These are phyloP conservation scores for Coelastrella sp. DNA, from an alignment of 139 green algal species.

Conservation along the genomic window DNA sequence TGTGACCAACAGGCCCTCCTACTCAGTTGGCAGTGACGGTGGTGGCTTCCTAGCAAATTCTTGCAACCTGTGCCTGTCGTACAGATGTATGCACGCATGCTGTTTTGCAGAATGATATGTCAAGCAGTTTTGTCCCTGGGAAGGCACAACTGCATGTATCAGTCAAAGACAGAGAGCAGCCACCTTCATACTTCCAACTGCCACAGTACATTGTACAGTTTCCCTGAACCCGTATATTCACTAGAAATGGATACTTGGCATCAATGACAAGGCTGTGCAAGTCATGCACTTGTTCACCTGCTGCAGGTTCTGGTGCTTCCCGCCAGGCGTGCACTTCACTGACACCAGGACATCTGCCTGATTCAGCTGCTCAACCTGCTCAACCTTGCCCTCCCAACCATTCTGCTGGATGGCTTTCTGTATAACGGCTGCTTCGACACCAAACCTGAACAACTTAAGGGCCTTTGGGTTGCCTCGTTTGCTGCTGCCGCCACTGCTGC, in stretches of 20 bases:
- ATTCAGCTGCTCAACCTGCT: slow-evolving; percentile 10
- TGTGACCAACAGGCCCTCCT: too few species aligned
- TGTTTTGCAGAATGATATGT: too few species aligned
- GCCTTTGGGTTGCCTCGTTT: not conserved
- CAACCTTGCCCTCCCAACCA: not conserved
- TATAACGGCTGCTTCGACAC: not conserved
- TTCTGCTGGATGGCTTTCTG: not conserved
- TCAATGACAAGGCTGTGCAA: not conserved
- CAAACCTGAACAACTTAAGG: slow-evolving; percentile 39
- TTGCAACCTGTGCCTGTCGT: too few species aligned
- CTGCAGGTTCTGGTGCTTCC: slow-evolving; percentile 29
- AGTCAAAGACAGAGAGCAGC: too few species aligned
- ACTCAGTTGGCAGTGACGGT: too few species aligned
- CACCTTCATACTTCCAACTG: too few species aligned
- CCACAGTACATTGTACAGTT: not conserved
- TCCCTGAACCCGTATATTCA: not conserved
- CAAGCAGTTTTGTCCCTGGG: too few species aligned
- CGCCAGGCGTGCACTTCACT: slow-evolving; percentile 24
- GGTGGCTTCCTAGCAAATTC: too few species aligned
- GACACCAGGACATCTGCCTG: slow-evolving; percentile 16
- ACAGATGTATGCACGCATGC: too few species aligned
- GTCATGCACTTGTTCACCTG: not conserved
- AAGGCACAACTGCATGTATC: too few species aligned
- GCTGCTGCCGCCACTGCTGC: not conserved
- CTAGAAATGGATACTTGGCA: not conserved